These are phyloP conservation scores for Monosporascus sp. DNA, from an alignment of 2,329 filamentous ascomycete species.

Conservation along the genomic window DNA sequence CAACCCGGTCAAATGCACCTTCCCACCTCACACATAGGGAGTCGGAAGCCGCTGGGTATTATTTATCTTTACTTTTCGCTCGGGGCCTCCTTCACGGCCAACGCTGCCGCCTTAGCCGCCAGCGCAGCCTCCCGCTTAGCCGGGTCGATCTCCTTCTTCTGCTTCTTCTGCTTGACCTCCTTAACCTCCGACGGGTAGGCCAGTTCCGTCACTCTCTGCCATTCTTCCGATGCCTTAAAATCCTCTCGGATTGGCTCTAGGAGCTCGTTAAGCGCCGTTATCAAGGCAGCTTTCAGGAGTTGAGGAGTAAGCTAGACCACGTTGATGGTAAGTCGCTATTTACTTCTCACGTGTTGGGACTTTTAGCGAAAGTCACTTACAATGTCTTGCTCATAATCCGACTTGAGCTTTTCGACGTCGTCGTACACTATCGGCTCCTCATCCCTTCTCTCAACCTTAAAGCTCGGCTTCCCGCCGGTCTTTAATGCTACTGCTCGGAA, in stretches of 20 bases:
- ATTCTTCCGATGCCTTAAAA: conserved; percentile 67
- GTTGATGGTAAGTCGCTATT: conserved; percentile 10
- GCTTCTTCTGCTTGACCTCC: conserved; percentile 60
- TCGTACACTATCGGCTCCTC: conserved; percentile 74
- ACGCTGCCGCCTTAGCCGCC: conserved; percentile 14
- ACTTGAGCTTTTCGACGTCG: conserved; percentile 67
- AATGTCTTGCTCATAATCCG: conserved; percentile 75
- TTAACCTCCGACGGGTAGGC: conserved; percentile 73
- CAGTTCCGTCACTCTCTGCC: conserved; percentile 70
- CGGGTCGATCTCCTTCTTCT: conserved; percentile 63
- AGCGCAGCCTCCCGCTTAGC: conserved; percentile 17
- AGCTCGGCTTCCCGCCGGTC: conserved; percentile 48
- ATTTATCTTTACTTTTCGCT: conserved; percentile 7
- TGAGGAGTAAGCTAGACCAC: conserved; percentile 69
- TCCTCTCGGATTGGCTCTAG: conserved; percentile 72
- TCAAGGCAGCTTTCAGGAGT: conserved; percentile 78
- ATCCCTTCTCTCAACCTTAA: conserved; percentile 63
- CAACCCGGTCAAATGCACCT: conserved; percentile 7
- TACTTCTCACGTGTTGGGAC: conserved; percentile 8
- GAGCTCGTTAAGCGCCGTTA: conserved; percentile 66
- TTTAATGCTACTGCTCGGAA: conserved; percentile 69
- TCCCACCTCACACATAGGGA: neutral
- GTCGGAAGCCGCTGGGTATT: conserved; percentile 5
- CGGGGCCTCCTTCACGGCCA: conserved; percentile 14
- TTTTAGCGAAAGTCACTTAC: conserved; percentile 41